These are phyloP conservation scores for Suillus plorans DNA, from an alignment of 768 basidiomycete genomes.

Conservation along the genomic window DNA sequence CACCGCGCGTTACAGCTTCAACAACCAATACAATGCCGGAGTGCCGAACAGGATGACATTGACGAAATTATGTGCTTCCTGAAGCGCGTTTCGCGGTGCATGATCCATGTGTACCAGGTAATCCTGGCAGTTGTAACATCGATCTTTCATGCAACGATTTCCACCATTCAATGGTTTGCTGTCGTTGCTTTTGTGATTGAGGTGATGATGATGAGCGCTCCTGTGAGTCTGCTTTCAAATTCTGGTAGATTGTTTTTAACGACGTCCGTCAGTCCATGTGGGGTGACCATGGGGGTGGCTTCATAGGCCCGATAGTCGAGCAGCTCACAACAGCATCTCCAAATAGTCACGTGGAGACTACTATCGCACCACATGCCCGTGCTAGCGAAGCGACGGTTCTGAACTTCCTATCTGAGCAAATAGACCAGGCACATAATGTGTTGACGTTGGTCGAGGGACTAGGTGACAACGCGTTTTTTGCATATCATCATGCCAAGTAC, in stretches of 20 bases:
- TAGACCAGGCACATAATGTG: slow-evolving; percentile 26
- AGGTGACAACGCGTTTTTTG: slow-evolving; percentile 19
- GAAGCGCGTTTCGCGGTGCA: slow-evolving; percentile 36
- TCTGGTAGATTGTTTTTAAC: too few relatives aligned
- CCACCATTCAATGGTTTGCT: slow-evolving; percentile 3
- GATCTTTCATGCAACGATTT: not conserved
- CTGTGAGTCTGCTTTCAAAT: not conserved
- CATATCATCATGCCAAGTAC: slow-evolving; percentile 21
- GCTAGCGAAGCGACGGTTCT: slow-evolving; percentile 15
- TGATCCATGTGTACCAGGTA: not conserved
- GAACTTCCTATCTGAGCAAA: slow-evolving; percentile 29
- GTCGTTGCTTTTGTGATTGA: slow-evolving; percentile 6
- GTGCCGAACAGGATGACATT: slow-evolving; percentile 6
- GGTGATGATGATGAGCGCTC: not conserved
- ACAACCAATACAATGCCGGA: not conserved
- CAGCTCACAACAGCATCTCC: not conserved
- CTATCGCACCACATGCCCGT: not conserved
- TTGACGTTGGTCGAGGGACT: slow-evolving; percentile 22
- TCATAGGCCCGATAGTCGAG: slow-evolving; percentile 2
- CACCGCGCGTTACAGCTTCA: not conserved
- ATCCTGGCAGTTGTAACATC: not conserved
- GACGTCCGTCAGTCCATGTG: not conserved
- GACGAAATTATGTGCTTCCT: slow-evolving; percentile 50
- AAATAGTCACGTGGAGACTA: not conserved
- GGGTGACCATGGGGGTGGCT: not conserved